Conservation (phyloP, 2,329 filamentous ascomycete genomes). For the Neonectria ditissima region DNA sequence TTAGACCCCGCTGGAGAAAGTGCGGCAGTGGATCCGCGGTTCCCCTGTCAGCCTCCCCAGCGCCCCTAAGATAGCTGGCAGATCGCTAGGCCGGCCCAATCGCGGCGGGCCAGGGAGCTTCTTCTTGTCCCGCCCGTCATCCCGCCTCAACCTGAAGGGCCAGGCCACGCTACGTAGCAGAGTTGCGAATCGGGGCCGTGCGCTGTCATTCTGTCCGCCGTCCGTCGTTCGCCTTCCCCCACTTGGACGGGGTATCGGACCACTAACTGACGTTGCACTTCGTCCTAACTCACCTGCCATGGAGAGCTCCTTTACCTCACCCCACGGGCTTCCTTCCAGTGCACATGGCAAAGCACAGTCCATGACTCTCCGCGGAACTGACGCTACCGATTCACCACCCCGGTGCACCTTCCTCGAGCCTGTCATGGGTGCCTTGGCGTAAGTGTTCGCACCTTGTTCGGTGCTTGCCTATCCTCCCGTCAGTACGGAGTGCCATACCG, state of each 20-base stretch:
- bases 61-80: not conserved
- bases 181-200: not conserved
- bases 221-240: not conserved
- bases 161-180: not conserved
- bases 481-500: too few species aligned
- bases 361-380: not conserved
- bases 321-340: not conserved
- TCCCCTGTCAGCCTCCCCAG: not conserved
- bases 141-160: not conserved
- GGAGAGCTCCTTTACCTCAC: too few species aligned
- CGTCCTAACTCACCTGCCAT: too few species aligned
- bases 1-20: too few species aligned
- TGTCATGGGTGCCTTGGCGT: not conserved
- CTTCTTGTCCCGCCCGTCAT: not conserved
- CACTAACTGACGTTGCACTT: not conserved
- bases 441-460: too few species aligned
- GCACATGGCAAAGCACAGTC: not conserved
- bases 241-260: not conserved
- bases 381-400: not conserved
- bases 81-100: not conserved
- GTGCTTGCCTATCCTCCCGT: too few species aligned
- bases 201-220: not conserved
- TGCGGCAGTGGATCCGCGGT: not conserved
- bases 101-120: not conserved
- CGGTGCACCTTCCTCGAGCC: not conserved